Evolutionary conservation across 352 stramenopile genomes (phyloP), one percentile per base, ranked within the genome.

Genomic region (Phytophthora meadii): DNA sequence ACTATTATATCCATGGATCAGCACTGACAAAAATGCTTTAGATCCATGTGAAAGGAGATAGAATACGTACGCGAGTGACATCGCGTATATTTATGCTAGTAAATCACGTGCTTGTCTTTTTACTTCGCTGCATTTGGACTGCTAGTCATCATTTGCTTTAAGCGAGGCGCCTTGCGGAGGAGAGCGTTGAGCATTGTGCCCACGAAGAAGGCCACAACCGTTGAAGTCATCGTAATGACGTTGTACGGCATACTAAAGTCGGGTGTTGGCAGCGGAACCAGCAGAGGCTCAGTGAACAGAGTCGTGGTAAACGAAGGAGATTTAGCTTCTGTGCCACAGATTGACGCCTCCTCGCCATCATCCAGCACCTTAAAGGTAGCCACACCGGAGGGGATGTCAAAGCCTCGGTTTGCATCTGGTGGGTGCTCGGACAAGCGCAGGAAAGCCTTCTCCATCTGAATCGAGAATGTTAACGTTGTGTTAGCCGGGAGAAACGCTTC

Each of bases 181-280:
- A 93, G 70, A 30, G 86, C 81, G 44, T 94, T 95, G 44, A 97
- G 78, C 72, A 94, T 89, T 11, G 79, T 91, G n/a, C 86, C 89
- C 19, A 92, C 77, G 42, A 93, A 89, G 70, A 95, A 96, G 47
- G 83, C 86, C 12, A 96, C 75, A 51, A 96, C 80, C n/a, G 89
- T 95, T 37, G 85, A 95, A 15, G 88, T 95, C 76, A 97, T 88
- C 28, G 83, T 94, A 62, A 97, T 97, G 11, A 97, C 88, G 50
- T 96, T 96, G 73, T 94, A 97, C 54, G 88, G 88, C 88, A 97
- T 96, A 59, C 86, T 95, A 56, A 96, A 95, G 69, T 97, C 89
- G 12, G 89, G 89, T 30, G 86, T 93, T 15, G 89, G 88, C 52
- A 97, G 68, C 36, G 79, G 77, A 19, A 97, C 82, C 1, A 96